Evolutionary conservation across 495 filamentous ascomycete genomes (phyloP).

Genomic region (Lentithecium fluviatile): DNA sequence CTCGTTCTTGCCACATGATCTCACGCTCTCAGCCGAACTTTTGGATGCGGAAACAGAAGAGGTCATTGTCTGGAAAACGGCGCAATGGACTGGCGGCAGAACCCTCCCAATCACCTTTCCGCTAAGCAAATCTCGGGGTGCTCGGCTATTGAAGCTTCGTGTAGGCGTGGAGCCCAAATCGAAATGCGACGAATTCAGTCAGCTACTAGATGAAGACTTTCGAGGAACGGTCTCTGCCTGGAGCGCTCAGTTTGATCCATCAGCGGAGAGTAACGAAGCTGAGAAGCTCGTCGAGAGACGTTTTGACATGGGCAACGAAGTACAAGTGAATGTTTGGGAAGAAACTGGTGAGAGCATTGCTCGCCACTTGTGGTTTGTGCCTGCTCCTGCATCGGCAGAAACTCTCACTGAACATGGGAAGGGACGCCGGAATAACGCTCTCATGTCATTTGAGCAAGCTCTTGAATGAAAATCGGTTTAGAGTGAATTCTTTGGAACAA

Average conservation of each 20-base stretch:
- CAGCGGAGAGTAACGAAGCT: slow-evolving; percentile 40
- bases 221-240: slow-evolving; percentile 57
- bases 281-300: slow-evolving; percentile 56
- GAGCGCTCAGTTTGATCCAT: slow-evolving; percentile 52
- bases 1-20: slow-evolving; percentile 67
- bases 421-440: slow-evolving; percentile 69
- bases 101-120: slow-evolving; percentile 47
- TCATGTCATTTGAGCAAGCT: slow-evolving; percentile 45
- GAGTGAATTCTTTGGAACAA: not conserved
- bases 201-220: slow-evolving; percentile 29
- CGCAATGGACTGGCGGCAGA: slow-evolving; percentile 59
- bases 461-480: slow-evolving; percentile 14
- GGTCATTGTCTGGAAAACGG: slow-evolving; percentile 47
- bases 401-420: slow-evolving; percentile 35
- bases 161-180: slow-evolving; percentile 32
- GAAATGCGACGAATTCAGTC: slow-evolving; percentile 31
- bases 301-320: slow-evolving; percentile 39
- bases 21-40: slow-evolving; percentile 56
- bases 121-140: slow-evolving; percentile 19
- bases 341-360: slow-evolving; percentile 95
- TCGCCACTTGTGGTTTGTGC: slow-evolving; percentile 81
- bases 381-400: not conserved
- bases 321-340: slow-evolving; percentile 63
- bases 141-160: slow-evolving; percentile 38
- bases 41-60: slow-evolving; percentile 38